A percentile compares a stretch with the other conserved stretches of the same genome.
phyloP scores from a whole-genome alignment of 2,329 filamentous ascomycete genomes.

The Colletotrichum neosansevieriae region DNA sequence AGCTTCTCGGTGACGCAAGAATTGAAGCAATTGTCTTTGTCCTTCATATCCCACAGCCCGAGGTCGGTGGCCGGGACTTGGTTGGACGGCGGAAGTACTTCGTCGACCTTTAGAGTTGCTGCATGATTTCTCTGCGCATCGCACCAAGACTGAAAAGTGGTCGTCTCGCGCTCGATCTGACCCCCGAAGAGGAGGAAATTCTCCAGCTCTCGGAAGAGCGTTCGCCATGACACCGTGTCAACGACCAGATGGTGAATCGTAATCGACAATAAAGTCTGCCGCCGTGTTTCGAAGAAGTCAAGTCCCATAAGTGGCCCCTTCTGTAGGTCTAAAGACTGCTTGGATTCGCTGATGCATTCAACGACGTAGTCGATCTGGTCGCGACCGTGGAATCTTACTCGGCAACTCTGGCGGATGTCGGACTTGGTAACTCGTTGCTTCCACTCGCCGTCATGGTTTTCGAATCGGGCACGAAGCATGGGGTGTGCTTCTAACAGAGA shows the following conservation, averaged over 20 bases:
- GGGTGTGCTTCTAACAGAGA: conserved; percentile 12
- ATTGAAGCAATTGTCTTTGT: conserved; percentile 40
- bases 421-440: not conserved
- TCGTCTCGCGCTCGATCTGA: not conserved
- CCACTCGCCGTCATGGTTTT: conserved; percentile 9
- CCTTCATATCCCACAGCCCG: conserved; percentile 45
- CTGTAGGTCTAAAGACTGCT: conserved; percentile 7
- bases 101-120: not conserved
- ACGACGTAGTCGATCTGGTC: conserved; percentile 12
- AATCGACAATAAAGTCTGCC: conserved; percentile 46
- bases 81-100: not conserved
- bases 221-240: conserved; percentile 60
- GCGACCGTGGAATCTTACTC: conserved; percentile 20
- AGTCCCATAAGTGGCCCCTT: conserved; percentile 1
- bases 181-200: conserved; percentile 44
- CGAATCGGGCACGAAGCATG: conserved; percentile 18
- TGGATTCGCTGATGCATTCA: conserved; percentile 22
- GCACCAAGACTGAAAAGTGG: conserved; percentile 13
- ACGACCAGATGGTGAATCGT: conserved; percentile 54
- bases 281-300: conserved; percentile 8
- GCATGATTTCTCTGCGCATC: conserved; percentile 5
- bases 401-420: not conserved
- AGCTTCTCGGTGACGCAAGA: conserved; percentile 44
- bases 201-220: conserved; percentile 58
- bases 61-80: conserved; percentile 41